phyloP scores from a whole-genome alignment of 73 alveolate species.

The Paramecium octaurelia region DNA sequence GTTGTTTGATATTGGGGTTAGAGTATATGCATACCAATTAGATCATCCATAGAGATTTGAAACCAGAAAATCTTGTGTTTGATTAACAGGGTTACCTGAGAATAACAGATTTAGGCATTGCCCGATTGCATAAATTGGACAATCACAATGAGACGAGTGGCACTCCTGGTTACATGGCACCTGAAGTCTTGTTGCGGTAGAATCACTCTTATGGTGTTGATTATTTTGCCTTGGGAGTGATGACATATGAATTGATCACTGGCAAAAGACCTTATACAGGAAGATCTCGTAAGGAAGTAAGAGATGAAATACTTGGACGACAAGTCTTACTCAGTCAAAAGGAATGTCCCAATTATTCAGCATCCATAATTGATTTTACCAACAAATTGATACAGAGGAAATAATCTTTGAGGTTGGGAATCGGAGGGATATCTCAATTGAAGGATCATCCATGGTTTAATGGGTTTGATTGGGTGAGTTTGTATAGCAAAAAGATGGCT shows the following conservation, averaged over 20 bases:
- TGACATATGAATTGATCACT: slow-evolving; percentile 72
- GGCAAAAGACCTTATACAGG: slow-evolving; percentile 85
- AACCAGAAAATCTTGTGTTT: slow-evolving; percentile 42
- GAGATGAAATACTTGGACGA: slow-evolving; percentile 68
- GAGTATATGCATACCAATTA: slow-evolving; percentile 33
- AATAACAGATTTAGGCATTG: slow-evolving; percentile 68
- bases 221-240: slow-evolving; percentile 79
- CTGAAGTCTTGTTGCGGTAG: slow-evolving; percentile 59
- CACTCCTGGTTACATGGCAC: slow-evolving; percentile 71
- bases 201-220: slow-evolving; percentile 83
- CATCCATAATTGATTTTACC: slow-evolving; percentile 60
- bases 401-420: slow-evolving; percentile 61
- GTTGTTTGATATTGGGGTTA: slow-evolving; percentile 22
- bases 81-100: slow-evolving; percentile 62
- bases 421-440: slow-evolving; percentile 55
- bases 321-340: slow-evolving; percentile 55
- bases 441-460: slow-evolving; percentile 71
- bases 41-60: slow-evolving; percentile 39
- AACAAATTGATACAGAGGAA: slow-evolving; percentile 69
- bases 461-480: slow-evolving; percentile 61
- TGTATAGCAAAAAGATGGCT: slow-evolving; percentile 35
- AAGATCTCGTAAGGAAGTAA: slow-evolving; percentile 75
- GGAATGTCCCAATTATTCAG: neutral
- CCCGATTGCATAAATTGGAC: slow-evolving; percentile 51
- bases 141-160: slow-evolving; percentile 63